Percentiles rank a stretch among this genome's conserved stretches.
Evolutionary conservation across 75 land plant genomes (phyloP).

Genomic region (Pinus taeda): DNA sequence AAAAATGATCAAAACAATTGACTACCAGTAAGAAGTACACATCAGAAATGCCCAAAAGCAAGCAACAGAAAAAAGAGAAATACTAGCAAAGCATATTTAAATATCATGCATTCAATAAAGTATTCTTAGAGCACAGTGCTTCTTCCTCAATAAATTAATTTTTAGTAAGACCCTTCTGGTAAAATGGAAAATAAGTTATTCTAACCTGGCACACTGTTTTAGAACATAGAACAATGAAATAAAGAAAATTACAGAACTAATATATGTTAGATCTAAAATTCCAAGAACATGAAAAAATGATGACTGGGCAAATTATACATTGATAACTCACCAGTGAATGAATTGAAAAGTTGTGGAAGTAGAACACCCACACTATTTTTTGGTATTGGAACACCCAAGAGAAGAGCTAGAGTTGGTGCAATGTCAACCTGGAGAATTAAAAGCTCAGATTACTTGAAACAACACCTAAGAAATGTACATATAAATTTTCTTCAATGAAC

Average conservation of each 20-base stretch:
- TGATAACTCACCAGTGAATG: constrained; percentile 17
- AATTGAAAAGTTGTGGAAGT: constrained; percentile 42
- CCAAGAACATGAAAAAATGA: background rate
- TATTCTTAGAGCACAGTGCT: background rate
- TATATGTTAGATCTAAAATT: background rate
- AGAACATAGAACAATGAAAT: background rate
- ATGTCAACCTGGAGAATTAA: constrained; percentile 66
- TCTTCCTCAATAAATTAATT: background rate
- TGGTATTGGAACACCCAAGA: constrained; percentile 90
- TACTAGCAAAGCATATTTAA: background rate
- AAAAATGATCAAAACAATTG: background rate
- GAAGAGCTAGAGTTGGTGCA: constrained; percentile 83
- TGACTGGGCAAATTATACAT: background rate
- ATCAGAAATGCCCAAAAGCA: background rate
- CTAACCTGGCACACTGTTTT: background rate
- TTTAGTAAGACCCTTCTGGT: background rate
- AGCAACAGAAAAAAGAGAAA: background rate
- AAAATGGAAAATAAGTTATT: background rate
- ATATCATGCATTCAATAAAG: background rate
- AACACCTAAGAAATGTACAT: background rate
- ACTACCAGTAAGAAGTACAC: background rate
- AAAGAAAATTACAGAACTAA: background rate
- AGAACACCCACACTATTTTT: constrained; percentile 81
- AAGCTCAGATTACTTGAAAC: background rate
- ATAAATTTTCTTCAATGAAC: too few species aligned